These are phyloP conservation scores for Arthrinium puccinioides DNA, from an alignment of 2,329 filamentous ascomycete species.

Conservation along the genomic window DNA sequence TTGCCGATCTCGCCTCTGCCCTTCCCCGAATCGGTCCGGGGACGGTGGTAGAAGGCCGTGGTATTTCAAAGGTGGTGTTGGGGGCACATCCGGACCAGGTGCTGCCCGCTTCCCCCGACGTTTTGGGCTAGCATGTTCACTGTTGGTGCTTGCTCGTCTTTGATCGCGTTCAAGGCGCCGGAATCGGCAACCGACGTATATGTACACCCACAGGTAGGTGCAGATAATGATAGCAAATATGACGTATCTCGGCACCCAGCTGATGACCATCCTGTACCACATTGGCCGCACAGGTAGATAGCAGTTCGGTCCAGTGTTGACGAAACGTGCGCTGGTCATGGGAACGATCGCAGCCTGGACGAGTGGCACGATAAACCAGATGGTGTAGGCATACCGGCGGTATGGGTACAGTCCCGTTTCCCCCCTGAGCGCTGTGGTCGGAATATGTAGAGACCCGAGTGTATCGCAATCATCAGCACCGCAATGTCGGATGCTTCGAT, in stretches of 20 bases:
- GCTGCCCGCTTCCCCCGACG: conserved; percentile 6
- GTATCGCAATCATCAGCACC: conserved; percentile 65
- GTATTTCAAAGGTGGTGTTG: conserved; percentile 15
- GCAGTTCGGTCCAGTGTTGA: conserved; percentile 39
- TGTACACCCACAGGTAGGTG: conserved; percentile 63
- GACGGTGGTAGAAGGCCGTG: conserved; percentile 15
- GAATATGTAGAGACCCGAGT: conserved; percentile 67
- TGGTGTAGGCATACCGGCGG: conserved; percentile 49
- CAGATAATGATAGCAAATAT: conserved; percentile 57
- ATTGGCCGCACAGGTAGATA: conserved; percentile 58
- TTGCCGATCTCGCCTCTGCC: conserved; percentile 13
- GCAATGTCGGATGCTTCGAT: conserved; percentile 65
- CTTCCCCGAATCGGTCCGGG: conserved; percentile 5
- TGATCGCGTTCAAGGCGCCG: conserved; percentile 27
- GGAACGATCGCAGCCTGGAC: conserved; percentile 40
- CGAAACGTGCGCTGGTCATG: conserved; percentile 18
- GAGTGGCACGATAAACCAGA: conserved; percentile 51
- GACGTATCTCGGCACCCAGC: conserved; percentile 68
- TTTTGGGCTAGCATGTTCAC: conserved; percentile 6
- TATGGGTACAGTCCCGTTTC: conserved; percentile 63
- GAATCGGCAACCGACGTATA: conserved; percentile 49
- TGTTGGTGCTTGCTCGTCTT: conserved; percentile 16
- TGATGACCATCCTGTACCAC: conserved; percentile 62
- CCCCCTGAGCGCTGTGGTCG: conserved; percentile 39
- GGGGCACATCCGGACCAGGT: conserved; percentile 10